Conservation (phyloP, 768 basidiomycete genomes). For the Astraeus odoratus region DNA sequence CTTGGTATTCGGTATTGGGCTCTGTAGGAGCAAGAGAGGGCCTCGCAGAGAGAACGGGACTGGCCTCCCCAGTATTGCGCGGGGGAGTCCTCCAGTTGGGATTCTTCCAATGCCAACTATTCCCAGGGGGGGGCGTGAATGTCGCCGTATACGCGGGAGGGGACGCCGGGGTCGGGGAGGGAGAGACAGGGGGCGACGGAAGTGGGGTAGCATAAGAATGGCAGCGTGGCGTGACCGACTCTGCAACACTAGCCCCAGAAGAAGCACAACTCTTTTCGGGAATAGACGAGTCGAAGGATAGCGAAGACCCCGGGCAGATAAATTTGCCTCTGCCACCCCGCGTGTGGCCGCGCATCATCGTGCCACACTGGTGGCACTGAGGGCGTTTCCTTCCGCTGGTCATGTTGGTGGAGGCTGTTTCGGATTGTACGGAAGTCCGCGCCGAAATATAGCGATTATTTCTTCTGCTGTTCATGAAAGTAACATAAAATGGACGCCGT, state of each 20-base stretch:
- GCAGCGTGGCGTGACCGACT: not conserved
- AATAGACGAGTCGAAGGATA: conserved; percentile 13
- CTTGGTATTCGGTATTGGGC: conserved; percentile 18
- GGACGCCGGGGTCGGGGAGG: conserved; percentile 11
- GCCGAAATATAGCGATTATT: not conserved
- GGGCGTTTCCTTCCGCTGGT: conserved; percentile 26
- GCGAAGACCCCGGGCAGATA: conserved; percentile 20
- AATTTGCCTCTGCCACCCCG: conserved; percentile 23
- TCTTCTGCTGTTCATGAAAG: not conserved
- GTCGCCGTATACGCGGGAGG: conserved; percentile 11
- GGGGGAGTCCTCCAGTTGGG: conserved; percentile 29
- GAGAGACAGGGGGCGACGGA: conserved; percentile 24
- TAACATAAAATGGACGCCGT: not conserved
- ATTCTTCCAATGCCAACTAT: conserved; percentile 29
- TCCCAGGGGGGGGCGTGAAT: conserved; percentile 24
- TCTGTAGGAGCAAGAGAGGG: conserved; percentile 26
- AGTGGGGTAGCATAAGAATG: conserved; percentile 11
- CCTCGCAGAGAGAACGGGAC: conserved; percentile 16
- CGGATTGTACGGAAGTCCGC: too few relatives aligned
- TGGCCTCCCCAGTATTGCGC: conserved; percentile 19
- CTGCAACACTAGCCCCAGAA: not conserved
- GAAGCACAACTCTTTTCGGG: not conserved
- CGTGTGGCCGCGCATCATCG: conserved; percentile 27
- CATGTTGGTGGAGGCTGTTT: not conserved
- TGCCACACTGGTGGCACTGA: conserved; percentile 28